Base-by-base conservation (phyloP, 1,284 basidiomycete genomes). In the Malassezia arunalokei region DNA sequence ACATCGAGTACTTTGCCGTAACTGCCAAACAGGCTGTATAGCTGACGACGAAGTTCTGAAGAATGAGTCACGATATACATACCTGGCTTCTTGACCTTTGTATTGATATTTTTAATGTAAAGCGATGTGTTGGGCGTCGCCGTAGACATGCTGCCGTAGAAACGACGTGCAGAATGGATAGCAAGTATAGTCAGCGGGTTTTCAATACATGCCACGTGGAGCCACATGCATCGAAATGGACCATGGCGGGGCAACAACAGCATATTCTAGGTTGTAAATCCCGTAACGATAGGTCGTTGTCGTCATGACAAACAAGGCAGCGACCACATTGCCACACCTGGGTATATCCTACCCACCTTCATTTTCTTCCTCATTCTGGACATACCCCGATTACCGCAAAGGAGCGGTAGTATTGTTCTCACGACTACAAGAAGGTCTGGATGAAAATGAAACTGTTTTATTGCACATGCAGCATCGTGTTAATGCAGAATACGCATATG, bases 1-100 rank as follows among this genome's bases (percentile, higher is more conserved):
- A 99, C 82, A 74, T 98, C 92, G 75, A 96, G 81, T 42, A 99
- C 79, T 70, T 83, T 84, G 65, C 92, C 92, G 76, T 95, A 89
- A 24, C 88, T 85, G 11, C 83, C 84, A 78, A 98, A 98, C 48
- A 98, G 81, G 27, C 84, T 82, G 72, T 85, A 88, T 1, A 99
- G 80, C 75, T 91, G 86, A 4, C 77, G 75, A 43, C 83, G 80
- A 9, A 96, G 78, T 76, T 99, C 92, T 76, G 64, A 17, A 24
- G 2, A 24, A 24, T 12, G 39, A 28, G 17, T 33, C 9, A 47
- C 30, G 9, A 24, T 38, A 8, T 33, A 68, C 76, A 57, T 37
- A 77, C 78, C 78, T 31, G 86, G 82, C 76, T 92, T 98, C 77
- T 90, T 89, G 63, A 92, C 79, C 76, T 91, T 89, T 73, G 86